These are phyloP conservation scores for Raffaelea deltoideospora DNA, from an alignment of 2,329 filamentous ascomycete species.

Conservation along the genomic window DNA sequence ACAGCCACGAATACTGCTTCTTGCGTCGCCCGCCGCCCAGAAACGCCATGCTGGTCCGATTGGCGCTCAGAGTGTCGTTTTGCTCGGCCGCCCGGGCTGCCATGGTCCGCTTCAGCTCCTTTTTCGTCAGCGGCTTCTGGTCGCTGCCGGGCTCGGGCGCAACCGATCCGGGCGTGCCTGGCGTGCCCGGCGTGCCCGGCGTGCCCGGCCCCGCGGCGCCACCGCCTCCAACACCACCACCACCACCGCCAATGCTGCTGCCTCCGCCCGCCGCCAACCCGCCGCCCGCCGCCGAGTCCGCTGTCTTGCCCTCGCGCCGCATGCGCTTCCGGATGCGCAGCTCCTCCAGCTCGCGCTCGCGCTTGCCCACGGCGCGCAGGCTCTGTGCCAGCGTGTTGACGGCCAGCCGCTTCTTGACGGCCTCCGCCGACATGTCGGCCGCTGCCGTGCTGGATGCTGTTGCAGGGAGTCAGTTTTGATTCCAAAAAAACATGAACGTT, in stretches of 20 bases:
- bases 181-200: slow-evolving; percentile 26
- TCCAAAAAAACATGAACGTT: too few relatives aligned
- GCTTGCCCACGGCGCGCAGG: slow-evolving; percentile 46
- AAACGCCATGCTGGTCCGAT: slow-evolving; percentile 60
- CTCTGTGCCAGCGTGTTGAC: slow-evolving; percentile 29
- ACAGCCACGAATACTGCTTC: slow-evolving; percentile 69
- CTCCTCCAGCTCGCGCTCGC: slow-evolving; percentile 60
- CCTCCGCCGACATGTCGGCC: not conserved
- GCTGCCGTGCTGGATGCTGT: too few relatives aligned
- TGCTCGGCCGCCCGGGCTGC: slow-evolving; percentile 66
- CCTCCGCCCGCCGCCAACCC: slow-evolving; percentile 31
- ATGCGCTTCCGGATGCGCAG: slow-evolving; percentile 51
- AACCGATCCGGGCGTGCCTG: slow-evolving; percentile 45
- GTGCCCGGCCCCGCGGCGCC: not conserved
- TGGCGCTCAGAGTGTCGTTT: slow-evolving; percentile 66
- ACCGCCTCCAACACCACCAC: too few relatives aligned
- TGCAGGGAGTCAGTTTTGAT: too few relatives aligned
- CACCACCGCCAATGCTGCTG: too few relatives aligned
- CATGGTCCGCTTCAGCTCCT: slow-evolving; percentile 64
- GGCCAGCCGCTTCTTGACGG: slow-evolving; percentile 24
- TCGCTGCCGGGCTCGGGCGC: slow-evolving; percentile 47
- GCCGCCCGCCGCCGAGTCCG: slow-evolving; percentile 32
- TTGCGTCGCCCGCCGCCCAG: slow-evolving; percentile 47
- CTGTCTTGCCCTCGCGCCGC: slow-evolving; percentile 42
- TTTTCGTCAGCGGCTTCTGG: slow-evolving; percentile 66